phyloP scores from a whole-genome alignment of 2,329 filamentous ascomycete species.

The Exophiala bonariae region DNA sequence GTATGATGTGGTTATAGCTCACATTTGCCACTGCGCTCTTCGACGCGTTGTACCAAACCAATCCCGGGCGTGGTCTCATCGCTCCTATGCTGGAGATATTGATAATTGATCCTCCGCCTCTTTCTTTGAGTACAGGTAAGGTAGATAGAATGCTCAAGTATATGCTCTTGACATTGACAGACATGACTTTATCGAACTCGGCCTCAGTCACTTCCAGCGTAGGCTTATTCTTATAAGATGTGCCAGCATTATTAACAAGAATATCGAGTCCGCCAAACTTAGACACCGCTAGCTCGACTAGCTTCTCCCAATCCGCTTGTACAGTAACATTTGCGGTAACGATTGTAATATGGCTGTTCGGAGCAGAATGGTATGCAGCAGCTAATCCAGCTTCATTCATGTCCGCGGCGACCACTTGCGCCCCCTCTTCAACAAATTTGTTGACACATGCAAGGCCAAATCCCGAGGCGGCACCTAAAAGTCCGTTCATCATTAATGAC shows the following conservation, averaged over 20 bases:
- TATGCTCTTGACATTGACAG: conserved; percentile 38
- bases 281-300: conserved; percentile 41
- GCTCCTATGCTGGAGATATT: conserved; percentile 47
- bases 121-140: conserved; percentile 4
- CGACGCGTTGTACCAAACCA: conserved; percentile 48
- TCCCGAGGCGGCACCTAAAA: conserved; percentile 43
- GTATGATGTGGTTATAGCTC: too few relatives aligned
- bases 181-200: conserved; percentile 51
- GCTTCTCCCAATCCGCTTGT: conserved; percentile 18
- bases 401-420: conserved; percentile 35
- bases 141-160: conserved; percentile 7
- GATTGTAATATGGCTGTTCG: conserved; percentile 6
- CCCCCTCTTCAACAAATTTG: conserved; percentile 36
- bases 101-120: conserved; percentile 45
- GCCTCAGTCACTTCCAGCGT: conserved; percentile 44
- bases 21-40: conserved; percentile 48
- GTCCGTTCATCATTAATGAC: too few relatives aligned
- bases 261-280: conserved; percentile 51
- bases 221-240: conserved; percentile 44
- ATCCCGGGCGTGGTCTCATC: conserved; percentile 40
- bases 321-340: conserved; percentile 13
- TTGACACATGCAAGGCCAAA: conserved; percentile 40
- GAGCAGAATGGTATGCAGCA: conserved; percentile 3
- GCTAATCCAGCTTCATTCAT: conserved; percentile 9
- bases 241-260: conserved; percentile 52